Evolutionary conservation across 192 early-diverging fungal species (phyloP), one percentile per base, ranked within the genome.

Genomic region (Podila horticola): DNA sequence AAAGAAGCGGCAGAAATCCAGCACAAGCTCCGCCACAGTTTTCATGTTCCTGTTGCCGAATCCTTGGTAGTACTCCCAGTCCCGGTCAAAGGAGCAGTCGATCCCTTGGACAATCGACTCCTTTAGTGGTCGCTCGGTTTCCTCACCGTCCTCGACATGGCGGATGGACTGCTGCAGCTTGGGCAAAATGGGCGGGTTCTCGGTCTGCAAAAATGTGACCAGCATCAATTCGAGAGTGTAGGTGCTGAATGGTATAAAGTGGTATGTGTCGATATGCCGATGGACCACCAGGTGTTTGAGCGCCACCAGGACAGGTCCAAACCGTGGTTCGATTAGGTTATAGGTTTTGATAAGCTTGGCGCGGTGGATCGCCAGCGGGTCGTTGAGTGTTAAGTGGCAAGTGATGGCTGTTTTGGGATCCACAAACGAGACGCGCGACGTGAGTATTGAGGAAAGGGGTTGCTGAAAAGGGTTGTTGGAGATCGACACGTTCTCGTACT

Each of bases 1-100:
- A 73, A 81, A 81, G 58, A 81, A 81, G 20, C 77, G 70, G 64
- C 77, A 81, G 24, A 72, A 81, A 11, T 81, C 77, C 22, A 81
- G 60, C 38, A 81, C 28, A 19, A 81, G 24, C 41, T 81, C 77
- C 7, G 77, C 70, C 4, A 57, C 71, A 12, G 52, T 64, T 19
- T 81, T 81, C 20, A 49, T 65, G 36, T 73, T 81, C 45, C 30
- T 61, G 28, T 22, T 24, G 26, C 77, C 77, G 12, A 60, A 38
- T 5, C 71, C 71, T 12, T 51, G 26, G 29, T 81, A 69, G n/a
- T 58, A 69, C 17, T 64, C 66, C 70, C 71, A 81, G 41, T 73
- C 71, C 3, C 57, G 65, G n/a, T 81, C 77, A 55, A 81, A 81
- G 6, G 71, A 73, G 48, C 77, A 81, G 17, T 81, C 77, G 34